phyloP scores from a whole-genome alignment of 306 rosid genomes.

The Canavalia ensiformis region DNA sequence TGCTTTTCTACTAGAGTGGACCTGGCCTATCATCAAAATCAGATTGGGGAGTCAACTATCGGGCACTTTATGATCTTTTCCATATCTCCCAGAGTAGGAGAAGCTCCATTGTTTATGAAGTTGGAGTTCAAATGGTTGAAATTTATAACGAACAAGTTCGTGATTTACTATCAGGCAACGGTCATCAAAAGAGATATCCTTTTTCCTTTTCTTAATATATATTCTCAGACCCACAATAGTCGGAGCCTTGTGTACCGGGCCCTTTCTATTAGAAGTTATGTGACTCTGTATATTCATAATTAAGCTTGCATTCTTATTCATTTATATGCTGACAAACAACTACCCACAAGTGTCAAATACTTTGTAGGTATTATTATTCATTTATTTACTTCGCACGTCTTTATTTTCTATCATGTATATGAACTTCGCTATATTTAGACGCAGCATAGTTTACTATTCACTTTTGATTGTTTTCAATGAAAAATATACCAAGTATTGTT shows the following conservation, averaged over 20 bases:
- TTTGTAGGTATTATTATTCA: not conserved
- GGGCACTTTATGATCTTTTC: slow-evolving; percentile 94
- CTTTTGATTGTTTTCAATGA: slow-evolving; percentile 30
- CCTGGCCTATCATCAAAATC: slow-evolving; percentile 74
- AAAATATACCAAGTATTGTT: slow-evolving; percentile 43
- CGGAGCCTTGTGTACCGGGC: not conserved
- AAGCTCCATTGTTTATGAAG: slow-evolving; percentile 80
- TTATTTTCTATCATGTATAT: slow-evolving; percentile 32
- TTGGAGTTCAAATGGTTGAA: slow-evolving; percentile 99
- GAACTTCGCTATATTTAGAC: not conserved
- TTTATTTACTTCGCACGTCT: slow-evolving; percentile 16
- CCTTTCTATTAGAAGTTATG: slow-evolving; percentile 23
- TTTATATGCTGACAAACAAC: slow-evolving; percentile 25
- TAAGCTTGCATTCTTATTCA: slow-evolving; percentile 38
- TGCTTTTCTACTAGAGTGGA: slow-evolving; percentile 75
- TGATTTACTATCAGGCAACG: slow-evolving; percentile 79
- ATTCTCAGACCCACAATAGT: slow-evolving; percentile 30
- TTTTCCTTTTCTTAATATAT: slow-evolving; percentile 24
- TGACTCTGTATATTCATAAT: slow-evolving; percentile 9
- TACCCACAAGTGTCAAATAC: not conserved
- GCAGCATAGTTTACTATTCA: slow-evolving; percentile 4
- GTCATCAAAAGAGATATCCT: slow-evolving; percentile 98
- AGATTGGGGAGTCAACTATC: slow-evolving; percentile 98
- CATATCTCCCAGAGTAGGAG: slow-evolving; percentile 85
- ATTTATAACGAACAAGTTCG: slow-evolving; percentile 98